Conservation (phyloP, 2,329 filamentous ascomycete species). For the Diaporthe sp. region DNA sequence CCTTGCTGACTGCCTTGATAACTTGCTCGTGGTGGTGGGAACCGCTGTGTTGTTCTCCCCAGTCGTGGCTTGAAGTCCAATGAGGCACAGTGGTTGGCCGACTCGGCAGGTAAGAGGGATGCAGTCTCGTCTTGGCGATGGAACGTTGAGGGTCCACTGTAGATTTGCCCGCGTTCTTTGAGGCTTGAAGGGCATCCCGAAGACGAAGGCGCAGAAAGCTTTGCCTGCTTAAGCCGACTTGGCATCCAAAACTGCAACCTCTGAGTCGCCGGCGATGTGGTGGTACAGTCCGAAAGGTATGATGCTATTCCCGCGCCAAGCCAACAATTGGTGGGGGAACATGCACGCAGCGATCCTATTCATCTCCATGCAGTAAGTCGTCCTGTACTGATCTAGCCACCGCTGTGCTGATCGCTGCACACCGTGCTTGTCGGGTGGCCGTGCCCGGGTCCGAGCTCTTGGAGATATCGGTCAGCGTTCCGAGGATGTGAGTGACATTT, state of each 20-base stretch:
- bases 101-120: slow-evolving; percentile 13
- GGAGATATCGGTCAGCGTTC: neutral
- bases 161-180: slow-evolving; percentile 10
- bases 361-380: slow-evolving; percentile 10
- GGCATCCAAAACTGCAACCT: slow-evolving; percentile 11
- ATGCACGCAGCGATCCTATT: slow-evolving; percentile 21
- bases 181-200: neutral
- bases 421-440: neutral
- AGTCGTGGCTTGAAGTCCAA: slow-evolving; percentile 27
- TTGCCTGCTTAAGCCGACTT: slow-evolving; percentile 22
- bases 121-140: slow-evolving; percentile 27
- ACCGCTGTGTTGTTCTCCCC: slow-evolving; percentile 18
- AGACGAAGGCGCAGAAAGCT: slow-evolving; percentile 24
- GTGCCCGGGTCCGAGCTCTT: neutral
- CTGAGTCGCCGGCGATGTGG: slow-evolving; percentile 1
- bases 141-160: slow-evolving; percentile 21
- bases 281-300: neutral
- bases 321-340: neutral
- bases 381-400: neutral
- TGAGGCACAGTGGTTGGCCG: slow-evolving; percentile 14
- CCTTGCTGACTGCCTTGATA: slow-evolving; percentile 31
- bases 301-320: slow-evolving; percentile 31
- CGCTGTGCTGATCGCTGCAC: slow-evolving; percentile 1
- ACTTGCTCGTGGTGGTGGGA: slow-evolving; percentile 29
- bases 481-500: slow-evolving; percentile 4